Base-by-base conservation (phyloP, 345 rosid genomes). In the Cardamine resedifolia region DNA sequence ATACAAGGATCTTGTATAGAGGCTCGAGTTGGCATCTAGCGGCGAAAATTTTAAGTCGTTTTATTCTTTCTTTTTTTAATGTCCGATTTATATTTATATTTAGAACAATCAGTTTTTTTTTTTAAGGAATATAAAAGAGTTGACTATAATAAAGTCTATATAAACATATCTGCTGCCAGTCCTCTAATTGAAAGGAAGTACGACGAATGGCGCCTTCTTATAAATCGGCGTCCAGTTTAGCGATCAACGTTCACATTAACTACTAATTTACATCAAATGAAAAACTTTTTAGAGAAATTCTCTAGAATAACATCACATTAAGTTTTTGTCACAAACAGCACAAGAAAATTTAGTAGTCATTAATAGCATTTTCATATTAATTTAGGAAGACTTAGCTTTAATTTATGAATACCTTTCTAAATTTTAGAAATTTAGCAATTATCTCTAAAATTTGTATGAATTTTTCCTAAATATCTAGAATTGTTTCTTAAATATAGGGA, bases 201-300 rank as follows among this genome's bases (percentile, higher is more conserved):
- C 41, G 4, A 24, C 6, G 34, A 50, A 34, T 15, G 30, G 27
- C 30, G n/a, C n/a, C 31, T 23, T 39, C 14, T 7, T 36, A 15
- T 62, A 41, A 39, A 12, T 27, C 30, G 27, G 52, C 20, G 64
- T 43, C 64, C 64, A 68, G 12, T 43, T 21, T 15, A 43, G 64
- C 28, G 23, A 10, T 57, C 64, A 68, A 45, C 62, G 21, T 57
- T 57, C 73, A 63, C 26, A 60, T 60, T 39, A 31, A 12, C 47
- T 38, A 20, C 30, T 14, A 20, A 2, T 18, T 64, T 64, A 28
- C 16, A 30, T 31, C 3, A 8, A 9, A 12, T 38, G n/a, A 19
- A 19, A 48, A 4, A 0, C 2, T 4, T 3, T 4, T 12, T 33
- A 5, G n/a, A n/a, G n/a, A n/a, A n/a, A n/a, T n/a, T n/a, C n/a